Percentiles rank a stretch among this genome's conserved stretches.
Conservation (phyloP, 2,329 filamentous ascomycete species). For the Fonsecaea multimorphosa region DNA sequence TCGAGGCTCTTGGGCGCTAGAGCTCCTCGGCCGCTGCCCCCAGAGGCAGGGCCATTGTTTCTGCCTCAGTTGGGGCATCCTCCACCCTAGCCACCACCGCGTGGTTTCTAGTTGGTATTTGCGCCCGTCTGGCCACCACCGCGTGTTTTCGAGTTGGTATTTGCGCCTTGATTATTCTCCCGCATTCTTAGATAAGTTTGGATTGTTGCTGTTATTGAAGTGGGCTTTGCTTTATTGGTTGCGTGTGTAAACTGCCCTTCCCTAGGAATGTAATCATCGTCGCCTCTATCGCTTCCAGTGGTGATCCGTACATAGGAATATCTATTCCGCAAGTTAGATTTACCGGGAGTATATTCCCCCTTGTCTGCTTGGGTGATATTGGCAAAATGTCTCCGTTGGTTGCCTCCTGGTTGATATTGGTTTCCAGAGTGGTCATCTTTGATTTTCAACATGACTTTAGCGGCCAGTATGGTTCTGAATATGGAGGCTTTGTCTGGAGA, state of each 20-base stretch:
- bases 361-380: conserved; percentile 68
- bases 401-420: conserved; percentile 14
- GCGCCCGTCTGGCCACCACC: conserved; percentile 21
- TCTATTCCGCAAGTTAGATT: conserved; percentile 52
- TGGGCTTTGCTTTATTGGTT: conserved; percentile 35
- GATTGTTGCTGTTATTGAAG: conserved; percentile 35
- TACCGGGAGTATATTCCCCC: conserved; percentile 62
- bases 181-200: conserved; percentile 10
- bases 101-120: too few species aligned
- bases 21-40: conserved; percentile 51
- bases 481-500: conserved; percentile 71
- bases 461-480: conserved; percentile 83
- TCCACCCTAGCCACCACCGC: too few species aligned
- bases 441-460: conserved; percentile 82
- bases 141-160: conserved; percentile 22
- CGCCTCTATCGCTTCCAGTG: conserved; percentile 41
- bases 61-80: conserved; percentile 24
- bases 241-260: conserved; percentile 27
- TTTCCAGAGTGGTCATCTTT: conserved; percentile 67
- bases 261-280: conserved; percentile 33
- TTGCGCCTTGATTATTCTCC: conserved; percentile 24
- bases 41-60: conserved; percentile 38
- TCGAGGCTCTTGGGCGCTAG: conserved; percentile 70
- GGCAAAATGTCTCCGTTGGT: conserved; percentile 49
- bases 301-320: conserved; percentile 45